A percentile compares a stretch with the other conserved stretches of the same genome.
These are phyloP conservation scores for Pochonia chlamydosporia DNA, from an alignment of 2,329 filamentous ascomycete species.

Conservation along the genomic window DNA sequence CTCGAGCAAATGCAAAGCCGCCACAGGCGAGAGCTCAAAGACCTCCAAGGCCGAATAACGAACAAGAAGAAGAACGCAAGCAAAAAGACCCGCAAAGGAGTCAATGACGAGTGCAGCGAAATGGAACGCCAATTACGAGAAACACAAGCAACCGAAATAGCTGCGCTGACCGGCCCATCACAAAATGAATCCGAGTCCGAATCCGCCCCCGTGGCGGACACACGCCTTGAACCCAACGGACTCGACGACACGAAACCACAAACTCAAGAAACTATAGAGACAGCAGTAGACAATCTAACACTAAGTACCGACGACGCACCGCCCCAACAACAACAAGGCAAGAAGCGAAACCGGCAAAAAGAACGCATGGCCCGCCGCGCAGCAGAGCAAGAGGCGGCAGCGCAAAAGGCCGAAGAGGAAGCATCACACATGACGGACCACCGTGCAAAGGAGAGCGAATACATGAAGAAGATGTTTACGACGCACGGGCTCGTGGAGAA, in stretches of 20 bases:
- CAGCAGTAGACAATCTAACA: conserved; percentile 1
- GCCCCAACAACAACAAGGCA: conserved; percentile 28
- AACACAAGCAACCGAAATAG: conserved; percentile 58
- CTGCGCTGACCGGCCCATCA: conserved; percentile 22
- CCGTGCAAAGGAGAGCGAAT: conserved; percentile 61
- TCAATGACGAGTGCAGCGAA: conserved; percentile 70
- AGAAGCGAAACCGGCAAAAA: conserved; percentile 87
- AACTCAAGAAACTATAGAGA: conserved; percentile 11
- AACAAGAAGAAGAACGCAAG: conserved; percentile 96
- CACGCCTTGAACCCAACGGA: background rate
- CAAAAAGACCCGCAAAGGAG: conserved; percentile 73
- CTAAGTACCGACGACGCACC: background rate
- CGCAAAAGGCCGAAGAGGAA: conserved; percentile 65
- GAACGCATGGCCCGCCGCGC: conserved; percentile 84
- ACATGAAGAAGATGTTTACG: conserved; percentile 64
- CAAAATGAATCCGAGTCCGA: conserved; percentile 11
- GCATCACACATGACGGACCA: conserved; percentile 69
- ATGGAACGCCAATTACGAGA: conserved; percentile 63
- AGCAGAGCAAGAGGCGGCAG: conserved; percentile 71
- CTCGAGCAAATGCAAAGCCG: conserved; percentile 74
- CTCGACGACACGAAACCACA: background rate
- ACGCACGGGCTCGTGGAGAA: conserved; percentile 63
- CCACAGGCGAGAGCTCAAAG: conserved; percentile 83
- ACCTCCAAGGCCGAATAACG: conserved; percentile 78
- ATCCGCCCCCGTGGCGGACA: conserved; percentile 6